A percentile compares a stretch with the other conserved stretches of the same genome.
phyloP scores from a whole-genome alignment of 2,329 filamentous ascomycete genomes.

The Fonsecaea nubica region DNA sequence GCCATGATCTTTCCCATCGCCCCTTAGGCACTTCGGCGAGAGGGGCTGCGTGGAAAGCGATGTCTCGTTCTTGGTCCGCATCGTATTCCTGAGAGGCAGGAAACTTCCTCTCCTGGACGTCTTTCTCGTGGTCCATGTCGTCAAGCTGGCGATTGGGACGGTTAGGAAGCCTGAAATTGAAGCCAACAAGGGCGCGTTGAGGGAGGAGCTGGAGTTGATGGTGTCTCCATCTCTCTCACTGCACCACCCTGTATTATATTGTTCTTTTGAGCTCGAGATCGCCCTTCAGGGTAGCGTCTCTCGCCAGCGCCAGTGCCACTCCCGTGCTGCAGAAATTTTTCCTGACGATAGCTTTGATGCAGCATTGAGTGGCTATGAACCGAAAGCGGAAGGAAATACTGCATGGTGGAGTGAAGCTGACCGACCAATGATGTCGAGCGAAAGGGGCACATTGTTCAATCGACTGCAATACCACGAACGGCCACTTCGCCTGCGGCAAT shows the following conservation, averaged over 20 bases:
- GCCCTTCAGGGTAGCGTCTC: not conserved
- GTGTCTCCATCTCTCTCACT: constrained; percentile 1
- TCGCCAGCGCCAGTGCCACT: constrained; percentile 4
- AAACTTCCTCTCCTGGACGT: constrained; percentile 18
- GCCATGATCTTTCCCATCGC: constrained; percentile 66
- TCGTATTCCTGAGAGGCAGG: constrained; percentile 11
- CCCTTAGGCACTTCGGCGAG: constrained; percentile 41
- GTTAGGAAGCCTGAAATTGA: not conserved
- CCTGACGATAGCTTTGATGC: constrained; percentile 4
- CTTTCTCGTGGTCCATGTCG: constrained; percentile 17
- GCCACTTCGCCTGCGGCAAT: constrained; percentile 13
- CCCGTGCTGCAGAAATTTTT: not conserved
- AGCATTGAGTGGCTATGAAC: constrained; percentile 6
- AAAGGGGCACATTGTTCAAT: constrained; percentile 7
- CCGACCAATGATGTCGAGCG: not conserved
- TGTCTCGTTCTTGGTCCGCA: constrained; percentile 17
- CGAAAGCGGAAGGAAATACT: constrained; percentile 11
- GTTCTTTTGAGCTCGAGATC: constrained; percentile 1
- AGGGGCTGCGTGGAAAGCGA: constrained; percentile 11
- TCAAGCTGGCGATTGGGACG: not conserved
- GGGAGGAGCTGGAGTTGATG: not conserved
- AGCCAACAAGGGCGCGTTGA: not conserved
- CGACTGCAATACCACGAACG: constrained; percentile 7
- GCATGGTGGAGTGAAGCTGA: not conserved
- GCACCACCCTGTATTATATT: constrained; percentile 16